Evolutionary conservation across 2,329 filamentous ascomycete genomes (phyloP), one percentile per base, ranked within the genome.

Genomic region (Xylariaceae sp.): DNA sequence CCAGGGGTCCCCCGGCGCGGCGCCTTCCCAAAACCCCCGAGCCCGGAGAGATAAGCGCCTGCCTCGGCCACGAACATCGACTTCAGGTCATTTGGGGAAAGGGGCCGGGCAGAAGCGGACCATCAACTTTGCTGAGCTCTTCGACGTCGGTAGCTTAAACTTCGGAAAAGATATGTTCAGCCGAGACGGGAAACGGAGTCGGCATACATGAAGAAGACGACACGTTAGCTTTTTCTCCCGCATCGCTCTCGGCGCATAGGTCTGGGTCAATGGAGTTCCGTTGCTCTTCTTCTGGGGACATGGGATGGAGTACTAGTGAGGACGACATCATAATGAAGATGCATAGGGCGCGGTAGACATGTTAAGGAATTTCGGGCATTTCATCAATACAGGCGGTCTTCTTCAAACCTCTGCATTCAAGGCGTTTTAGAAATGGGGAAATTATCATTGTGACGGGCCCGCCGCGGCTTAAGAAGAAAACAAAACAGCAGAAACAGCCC

Each of bases 121-220:
- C 67, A 81, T 90, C 66, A 88, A 89, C 66, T 82, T 89, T 67
- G 83, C 85, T 23, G 89, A 92, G 68, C 86, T 91, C 56, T 92
- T 92, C 69, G 88, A 90, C 68, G 76, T 89, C 6, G 83, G 84
- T 56, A 85, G 83, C 64, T 72, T 88, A 54, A 81, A 81, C 37
- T 78, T 82, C 60, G 82, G 82, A 49, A 88, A 87, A 69, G 87
- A 90, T 61, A 71, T 78, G 39, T 81, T 81, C 64, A 77, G 78
- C 11, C 75, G 74, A 17, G 71, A 72, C 48, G 72, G 72, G 11
- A 85, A 85, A 70, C 75, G 82, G 59, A 77, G 74, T 56, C 76
- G 82, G 55, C 81, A 84, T 60, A 69, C 71, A 54, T 80, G 63
- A 74, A 58, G 17, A 30, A 30, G 23, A 30, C 23, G 48, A 59